Evolutionary conservation across 1,284 basidiomycete genomes (phyloP).

Genomic region (Naganishia cerealis): DNA sequence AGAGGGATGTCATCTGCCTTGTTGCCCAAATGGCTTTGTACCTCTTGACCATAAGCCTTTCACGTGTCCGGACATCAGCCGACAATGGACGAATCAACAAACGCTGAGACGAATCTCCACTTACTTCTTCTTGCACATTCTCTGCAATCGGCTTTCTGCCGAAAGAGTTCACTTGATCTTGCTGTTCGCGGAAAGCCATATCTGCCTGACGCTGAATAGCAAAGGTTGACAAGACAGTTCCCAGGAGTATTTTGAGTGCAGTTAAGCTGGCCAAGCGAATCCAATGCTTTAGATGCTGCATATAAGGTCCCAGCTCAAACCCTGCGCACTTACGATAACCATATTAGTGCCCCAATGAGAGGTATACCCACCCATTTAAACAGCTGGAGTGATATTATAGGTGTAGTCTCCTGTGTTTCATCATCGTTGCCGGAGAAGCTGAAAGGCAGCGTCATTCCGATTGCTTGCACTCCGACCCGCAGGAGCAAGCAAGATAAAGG

Average conservation of each 20-base stretch:
- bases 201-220: conserved; percentile 71
- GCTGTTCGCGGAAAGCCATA: conserved; percentile 69
- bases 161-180: conserved; percentile 78
- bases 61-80: conserved; percentile 1
- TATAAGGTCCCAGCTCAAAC: neutral
- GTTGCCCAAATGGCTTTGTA: conserved; percentile 70
- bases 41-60: conserved; percentile 74
- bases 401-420: conserved; percentile 41
- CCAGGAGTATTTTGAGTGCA: conserved; percentile 81
- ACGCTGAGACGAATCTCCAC: conserved; percentile 40
- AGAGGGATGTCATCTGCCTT: conserved; percentile 66
- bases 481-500: conserved; percentile 90
- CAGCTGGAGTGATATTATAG: conserved; percentile 51
- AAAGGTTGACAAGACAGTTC: conserved; percentile 79
- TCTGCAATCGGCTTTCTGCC: conserved; percentile 82
- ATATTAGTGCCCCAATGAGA: conserved; percentile 67
- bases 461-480: conserved; percentile 78
- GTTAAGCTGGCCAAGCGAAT: conserved; percentile 62
- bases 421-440: conserved; percentile 50
- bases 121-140: conserved; percentile 75
- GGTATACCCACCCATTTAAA: conserved; percentile 63
- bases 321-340: conserved; percentile 68
- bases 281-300: neutral
- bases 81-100: neutral
- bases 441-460: conserved; percentile 64